Percentiles rank a stretch among this genome's conserved stretches.
These are phyloP conservation scores for Aspergillus panamensis DNA, from an alignment of 495 filamentous ascomycete genomes.

Conservation along the genomic window DNA sequence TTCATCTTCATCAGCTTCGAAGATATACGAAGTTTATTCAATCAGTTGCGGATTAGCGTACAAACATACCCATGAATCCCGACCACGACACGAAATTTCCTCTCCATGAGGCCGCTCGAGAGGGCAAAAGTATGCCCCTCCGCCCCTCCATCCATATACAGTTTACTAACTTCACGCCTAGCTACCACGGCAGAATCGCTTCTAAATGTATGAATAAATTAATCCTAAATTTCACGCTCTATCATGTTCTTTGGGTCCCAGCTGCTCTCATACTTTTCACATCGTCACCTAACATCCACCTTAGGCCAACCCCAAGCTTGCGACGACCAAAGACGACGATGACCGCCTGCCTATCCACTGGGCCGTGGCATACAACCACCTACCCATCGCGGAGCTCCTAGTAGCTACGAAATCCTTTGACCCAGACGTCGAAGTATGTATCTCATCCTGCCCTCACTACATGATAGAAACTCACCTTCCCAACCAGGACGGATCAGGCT, in stretches of 20 bases:
- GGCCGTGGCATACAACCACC: slow-evolving; percentile 81
- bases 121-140: slow-evolving; percentile 68
- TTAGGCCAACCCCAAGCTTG: slow-evolving; percentile 77
- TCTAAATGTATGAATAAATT: slow-evolving; percentile 52
- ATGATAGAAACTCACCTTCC: background rate
- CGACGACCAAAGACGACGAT: slow-evolving; percentile 74
- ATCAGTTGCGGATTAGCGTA: slow-evolving; percentile 1
- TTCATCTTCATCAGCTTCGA: background rate
- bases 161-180: slow-evolving; percentile 28
- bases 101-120: slow-evolving; percentile 83
- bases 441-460: background rate
- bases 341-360: slow-evolving; percentile 92
- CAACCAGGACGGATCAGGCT: slow-evolving; percentile 75
- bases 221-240: background rate
- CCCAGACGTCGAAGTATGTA: slow-evolving; percentile 73
- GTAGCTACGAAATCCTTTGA: slow-evolving; percentile 70
- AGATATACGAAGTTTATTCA: background rate
- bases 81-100: slow-evolving; percentile 61
- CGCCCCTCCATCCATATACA: slow-evolving; percentile 9
- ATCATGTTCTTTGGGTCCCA: too few species aligned
- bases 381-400: slow-evolving; percentile 71
- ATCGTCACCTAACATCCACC: slow-evolving; percentile 6
- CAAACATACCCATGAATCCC: slow-evolving; percentile 33
- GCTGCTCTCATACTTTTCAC: background rate
- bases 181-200: slow-evolving; percentile 70